A percentile compares a stretch with the other conserved stretches of the same genome.
These are phyloP conservation scores for Calonectria crousiana DNA, from an alignment of 2,329 filamentous ascomycete genomes.

Conservation along the genomic window DNA sequence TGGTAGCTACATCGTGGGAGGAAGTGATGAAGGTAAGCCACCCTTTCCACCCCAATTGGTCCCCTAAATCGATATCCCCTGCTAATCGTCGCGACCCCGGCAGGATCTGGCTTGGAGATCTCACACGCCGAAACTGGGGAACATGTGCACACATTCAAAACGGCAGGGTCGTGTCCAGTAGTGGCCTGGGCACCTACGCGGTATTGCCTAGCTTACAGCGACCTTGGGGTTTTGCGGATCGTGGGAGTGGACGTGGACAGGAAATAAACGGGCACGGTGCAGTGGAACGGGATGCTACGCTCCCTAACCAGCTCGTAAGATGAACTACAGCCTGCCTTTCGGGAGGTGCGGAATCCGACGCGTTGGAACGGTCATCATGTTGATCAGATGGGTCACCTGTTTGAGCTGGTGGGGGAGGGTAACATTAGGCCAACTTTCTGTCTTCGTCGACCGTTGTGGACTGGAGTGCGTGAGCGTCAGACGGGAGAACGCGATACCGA, in stretches of 20 bases:
- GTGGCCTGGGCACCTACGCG: slow-evolving; percentile 82
- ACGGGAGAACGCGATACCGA: slow-evolving; percentile 40
- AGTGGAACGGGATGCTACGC: background rate
- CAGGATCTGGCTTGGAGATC: slow-evolving; percentile 74
- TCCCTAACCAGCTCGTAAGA: background rate
- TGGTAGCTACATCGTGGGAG: slow-evolving; percentile 79
- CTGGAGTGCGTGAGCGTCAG: slow-evolving; percentile 33
- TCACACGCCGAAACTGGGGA: slow-evolving; percentile 82
- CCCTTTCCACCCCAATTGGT: background rate
- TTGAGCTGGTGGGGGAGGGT: slow-evolving; percentile 4
- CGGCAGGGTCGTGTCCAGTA: slow-evolving; percentile 71
- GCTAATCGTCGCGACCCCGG: background rate
- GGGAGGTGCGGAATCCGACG: background rate
- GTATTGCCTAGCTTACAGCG: slow-evolving; percentile 81
- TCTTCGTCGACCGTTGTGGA: slow-evolving; percentile 7
- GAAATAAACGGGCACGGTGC: slow-evolving; percentile 42
- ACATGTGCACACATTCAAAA: slow-evolving; percentile 78
- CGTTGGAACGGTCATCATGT: background rate
- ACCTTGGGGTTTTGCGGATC: slow-evolving; percentile 76
- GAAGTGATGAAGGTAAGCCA: slow-evolving; percentile 75
- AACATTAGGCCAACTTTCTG: slow-evolving; percentile 7
- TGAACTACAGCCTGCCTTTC: background rate
- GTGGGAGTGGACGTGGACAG: slow-evolving; percentile 68
- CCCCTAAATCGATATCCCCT: background rate
- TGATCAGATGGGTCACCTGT: slow-evolving; percentile 5